Evolutionary conservation across 2,329 filamentous ascomycete species (phyloP).

Genomic region (Colletotrichum sp.): DNA sequence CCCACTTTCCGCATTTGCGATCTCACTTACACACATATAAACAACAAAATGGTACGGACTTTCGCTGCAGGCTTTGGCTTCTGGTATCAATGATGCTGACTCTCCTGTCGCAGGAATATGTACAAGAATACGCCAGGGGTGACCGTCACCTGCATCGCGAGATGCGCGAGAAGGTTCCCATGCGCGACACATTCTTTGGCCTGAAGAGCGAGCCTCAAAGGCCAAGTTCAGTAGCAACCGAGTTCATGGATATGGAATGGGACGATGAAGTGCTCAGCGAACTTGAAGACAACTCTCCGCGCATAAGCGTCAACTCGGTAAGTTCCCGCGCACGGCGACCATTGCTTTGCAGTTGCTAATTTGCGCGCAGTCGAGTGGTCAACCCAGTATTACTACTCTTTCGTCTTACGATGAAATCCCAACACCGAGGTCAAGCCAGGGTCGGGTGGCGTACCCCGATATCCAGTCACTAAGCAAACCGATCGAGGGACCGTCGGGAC

Average conservation of each 20-base stretch:
- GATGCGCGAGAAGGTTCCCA: slow-evolving; percentile 56
- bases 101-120: slow-evolving; percentile 35
- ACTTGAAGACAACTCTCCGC: slow-evolving; percentile 69
- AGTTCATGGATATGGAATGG: slow-evolving; percentile 80
- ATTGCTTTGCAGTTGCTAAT: slow-evolving; percentile 17
- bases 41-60: slow-evolving; percentile 38
- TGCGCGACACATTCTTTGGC: slow-evolving; percentile 67
- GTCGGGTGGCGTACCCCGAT: slow-evolving; percentile 61
- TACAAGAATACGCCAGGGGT: slow-evolving; percentile 37
- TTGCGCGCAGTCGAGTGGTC: slow-evolving; percentile 40
- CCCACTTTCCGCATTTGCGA: slow-evolving; percentile 14
- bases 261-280: slow-evolving; percentile 66
- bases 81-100: neutral
- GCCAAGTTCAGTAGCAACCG: slow-evolving; percentile 74
- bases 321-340: slow-evolving; percentile 36
- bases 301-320: slow-evolving; percentile 75
- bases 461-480: slow-evolving; percentile 61
- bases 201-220: slow-evolving; percentile 58
- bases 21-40: slow-evolving; percentile 17
- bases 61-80: neutral
- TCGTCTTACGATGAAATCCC: slow-evolving; percentile 85
- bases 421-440: slow-evolving; percentile 73
- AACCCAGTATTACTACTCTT: slow-evolving; percentile 82
- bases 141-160: slow-evolving; percentile 47
- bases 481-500: slow-evolving; percentile 81